Conservation (phyloP, 495 filamentous ascomycete genomes). For the Neurospora discreta region DNA sequence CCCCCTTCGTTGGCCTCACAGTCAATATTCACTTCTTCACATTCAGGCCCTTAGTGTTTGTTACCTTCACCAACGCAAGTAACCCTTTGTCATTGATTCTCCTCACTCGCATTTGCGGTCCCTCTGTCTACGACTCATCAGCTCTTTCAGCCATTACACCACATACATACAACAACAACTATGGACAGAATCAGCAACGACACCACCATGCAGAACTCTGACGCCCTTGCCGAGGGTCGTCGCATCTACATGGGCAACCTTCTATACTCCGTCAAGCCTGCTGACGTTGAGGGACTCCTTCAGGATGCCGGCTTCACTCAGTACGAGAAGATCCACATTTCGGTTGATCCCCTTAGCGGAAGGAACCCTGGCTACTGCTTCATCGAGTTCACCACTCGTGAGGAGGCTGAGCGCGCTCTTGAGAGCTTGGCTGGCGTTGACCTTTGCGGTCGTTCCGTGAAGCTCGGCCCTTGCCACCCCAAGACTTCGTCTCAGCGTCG, state of each 20-base stretch:
- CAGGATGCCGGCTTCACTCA: slow-evolving; percentile 28
- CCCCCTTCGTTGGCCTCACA: neutral
- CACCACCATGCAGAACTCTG: slow-evolving; percentile 6
- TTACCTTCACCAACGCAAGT: neutral
- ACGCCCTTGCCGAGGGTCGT: slow-evolving; percentile 38
- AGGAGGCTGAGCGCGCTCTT: slow-evolving; percentile 49
- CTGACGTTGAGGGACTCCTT: slow-evolving; percentile 51
- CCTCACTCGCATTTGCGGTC: neutral
- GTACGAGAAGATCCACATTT: slow-evolving; percentile 52
- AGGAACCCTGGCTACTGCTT: slow-evolving; percentile 66
- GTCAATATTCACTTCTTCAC: neutral
- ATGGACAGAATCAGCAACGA: neutral
- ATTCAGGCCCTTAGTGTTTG: neutral
- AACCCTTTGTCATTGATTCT: neutral
- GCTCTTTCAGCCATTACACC: neutral
- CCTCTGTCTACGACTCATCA: neutral
- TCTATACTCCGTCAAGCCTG: slow-evolving; percentile 49
- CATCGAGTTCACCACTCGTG: slow-evolving; percentile 46
- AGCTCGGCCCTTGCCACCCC: slow-evolving; percentile 49
- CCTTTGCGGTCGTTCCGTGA: slow-evolving; percentile 45
- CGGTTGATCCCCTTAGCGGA: slow-evolving; percentile 54
- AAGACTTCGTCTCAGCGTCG: slow-evolving; percentile 10
- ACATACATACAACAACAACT: neutral
- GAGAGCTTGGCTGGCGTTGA: slow-evolving; percentile 38
- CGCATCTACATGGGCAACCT: slow-evolving; percentile 60